Conservation (phyloP, 169 alveolate species). For the Theileria annulata region DNA sequence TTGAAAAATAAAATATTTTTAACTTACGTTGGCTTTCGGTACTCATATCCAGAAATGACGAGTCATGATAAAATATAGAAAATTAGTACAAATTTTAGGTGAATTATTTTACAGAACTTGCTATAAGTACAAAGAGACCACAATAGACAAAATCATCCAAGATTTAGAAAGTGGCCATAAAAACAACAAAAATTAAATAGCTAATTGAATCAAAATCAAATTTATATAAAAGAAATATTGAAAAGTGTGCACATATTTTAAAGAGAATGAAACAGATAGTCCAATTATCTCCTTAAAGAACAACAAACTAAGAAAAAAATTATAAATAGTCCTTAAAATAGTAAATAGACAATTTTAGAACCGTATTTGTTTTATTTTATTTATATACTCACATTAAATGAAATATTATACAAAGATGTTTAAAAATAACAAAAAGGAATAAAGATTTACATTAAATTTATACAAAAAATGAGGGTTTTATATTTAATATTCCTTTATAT, state of each 20-base stretch:
- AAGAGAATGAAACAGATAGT: neutral
- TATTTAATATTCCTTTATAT: neutral
- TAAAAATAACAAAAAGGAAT: neutral
- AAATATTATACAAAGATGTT: slow-evolving; percentile 5
- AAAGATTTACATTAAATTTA: neutral
- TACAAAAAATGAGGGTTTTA: neutral
- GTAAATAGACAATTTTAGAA: neutral
- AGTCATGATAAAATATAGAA: neutral
- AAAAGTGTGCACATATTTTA: slow-evolving; percentile 5
- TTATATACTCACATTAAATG: neutral
- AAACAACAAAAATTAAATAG: slow-evolving; percentile 7
- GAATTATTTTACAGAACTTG: slow-evolving; percentile 12
- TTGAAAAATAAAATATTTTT: neutral
- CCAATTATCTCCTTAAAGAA: neutral
- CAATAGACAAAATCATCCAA: neutral
- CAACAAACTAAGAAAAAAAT: neutral
- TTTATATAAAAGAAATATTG: neutral
- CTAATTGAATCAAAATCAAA: neutral
- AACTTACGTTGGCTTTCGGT: slow-evolving; percentile 29
- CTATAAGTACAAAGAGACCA: slow-evolving; percentile 3
- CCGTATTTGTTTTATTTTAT: neutral
- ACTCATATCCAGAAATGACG: slow-evolving; percentile 18
- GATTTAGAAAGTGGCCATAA: neutral
- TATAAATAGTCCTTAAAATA: neutral
- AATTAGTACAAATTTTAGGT: neutral